Conservation (phyloP, 2,329 filamentous ascomycete species). For the Phoma sp. region DNA sequence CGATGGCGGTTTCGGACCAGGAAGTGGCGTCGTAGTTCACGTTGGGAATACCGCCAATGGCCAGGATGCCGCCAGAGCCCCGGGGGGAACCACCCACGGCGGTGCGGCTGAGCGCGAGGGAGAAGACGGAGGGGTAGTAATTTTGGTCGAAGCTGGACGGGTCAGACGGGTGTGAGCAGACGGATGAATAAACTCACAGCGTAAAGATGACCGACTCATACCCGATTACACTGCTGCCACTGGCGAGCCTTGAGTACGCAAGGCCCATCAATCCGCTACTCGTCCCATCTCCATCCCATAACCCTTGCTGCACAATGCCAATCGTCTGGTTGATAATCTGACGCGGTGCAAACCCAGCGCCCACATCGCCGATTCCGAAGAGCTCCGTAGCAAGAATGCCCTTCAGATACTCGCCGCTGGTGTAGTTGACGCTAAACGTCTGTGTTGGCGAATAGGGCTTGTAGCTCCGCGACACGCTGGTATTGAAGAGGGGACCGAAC, state of each 20-base stretch:
- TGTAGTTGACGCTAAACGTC: conserved; percentile 31
- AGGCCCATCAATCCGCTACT: conserved; percentile 41
- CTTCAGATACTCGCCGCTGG: conserved; percentile 32
- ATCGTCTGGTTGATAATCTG: conserved; percentile 33
- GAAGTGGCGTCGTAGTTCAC: conserved; percentile 23
- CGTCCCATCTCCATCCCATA: conserved; percentile 36
- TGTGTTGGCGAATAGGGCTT: conserved; percentile 3
- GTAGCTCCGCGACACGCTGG: conserved; percentile 1
- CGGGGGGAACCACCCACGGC: conserved; percentile 13
- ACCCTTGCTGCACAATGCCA: conserved; percentile 35
- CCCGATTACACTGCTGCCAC: conserved; percentile 17
- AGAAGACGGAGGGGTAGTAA: conserved; percentile 28
- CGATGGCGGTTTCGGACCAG: conserved; percentile 25
- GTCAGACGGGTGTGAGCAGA: neutral
- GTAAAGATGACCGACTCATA: conserved; percentile 34
- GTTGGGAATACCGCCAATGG: conserved; percentile 39
- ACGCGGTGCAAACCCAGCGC: conserved; percentile 12
- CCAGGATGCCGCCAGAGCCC: conserved; percentile 32
- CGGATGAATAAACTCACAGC: conserved; percentile 24
- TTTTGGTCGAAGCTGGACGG: conserved; percentile 8
- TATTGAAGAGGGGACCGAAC: conserved; percentile 28
- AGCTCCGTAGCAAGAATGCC: conserved; percentile 31
- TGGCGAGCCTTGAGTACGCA: conserved; percentile 30
- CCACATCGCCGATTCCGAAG: conserved; percentile 25
- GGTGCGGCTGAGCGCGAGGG: conserved; percentile 33